Evolutionary conservation across 2,329 filamentous ascomycete species (phyloP).

Genomic region (Bipolaris zeicola): DNA sequence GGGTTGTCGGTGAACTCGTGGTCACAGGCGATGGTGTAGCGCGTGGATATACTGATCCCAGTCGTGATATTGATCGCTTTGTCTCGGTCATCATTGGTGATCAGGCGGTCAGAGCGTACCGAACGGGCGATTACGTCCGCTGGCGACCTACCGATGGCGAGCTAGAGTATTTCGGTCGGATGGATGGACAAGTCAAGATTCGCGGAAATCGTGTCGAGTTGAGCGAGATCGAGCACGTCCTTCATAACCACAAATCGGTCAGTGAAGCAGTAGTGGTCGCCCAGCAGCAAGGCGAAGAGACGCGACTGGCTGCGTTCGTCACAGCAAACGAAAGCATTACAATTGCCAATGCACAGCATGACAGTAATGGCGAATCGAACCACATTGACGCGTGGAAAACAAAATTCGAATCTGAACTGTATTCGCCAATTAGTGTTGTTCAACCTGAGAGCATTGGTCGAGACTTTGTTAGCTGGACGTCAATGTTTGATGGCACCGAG

Average conservation of each 20-base stretch:
- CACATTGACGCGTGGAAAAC: slow-evolving; percentile 11
- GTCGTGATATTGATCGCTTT: slow-evolving; percentile 23
- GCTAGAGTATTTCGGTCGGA: slow-evolving; percentile 22
- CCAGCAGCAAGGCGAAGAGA: background rate
- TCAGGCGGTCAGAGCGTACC: slow-evolving; percentile 32
- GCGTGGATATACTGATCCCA: slow-evolving; percentile 18
- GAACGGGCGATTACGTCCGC: slow-evolving; percentile 29
- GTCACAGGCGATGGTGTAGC: slow-evolving; percentile 24
- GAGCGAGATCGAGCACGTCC: slow-evolving; percentile 25
- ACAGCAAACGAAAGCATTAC: background rate
- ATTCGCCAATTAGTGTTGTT: background rate
- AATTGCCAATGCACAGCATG: background rate
- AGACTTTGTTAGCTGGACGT: slow-evolving; percentile 16
- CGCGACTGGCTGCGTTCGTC: slow-evolving; percentile 1
- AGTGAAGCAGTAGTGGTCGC: background rate
- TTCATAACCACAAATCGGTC: slow-evolving; percentile 2
- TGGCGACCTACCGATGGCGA: slow-evolving; percentile 21
- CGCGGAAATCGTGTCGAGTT: slow-evolving; percentile 33
- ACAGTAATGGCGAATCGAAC: background rate
- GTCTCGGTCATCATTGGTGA: background rate
- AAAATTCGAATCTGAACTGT: slow-evolving; percentile 8
- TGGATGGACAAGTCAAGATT: slow-evolving; percentile 33
- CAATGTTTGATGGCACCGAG: slow-evolving; percentile 14
- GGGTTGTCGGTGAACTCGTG: slow-evolving; percentile 28
- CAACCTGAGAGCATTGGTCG: slow-evolving; percentile 5